Percentiles rank a stretch among this genome's conserved stretches.
Conservation (phyloP, 1,284 basidiomycete genomes). For the Peniophora sp. region DNA sequence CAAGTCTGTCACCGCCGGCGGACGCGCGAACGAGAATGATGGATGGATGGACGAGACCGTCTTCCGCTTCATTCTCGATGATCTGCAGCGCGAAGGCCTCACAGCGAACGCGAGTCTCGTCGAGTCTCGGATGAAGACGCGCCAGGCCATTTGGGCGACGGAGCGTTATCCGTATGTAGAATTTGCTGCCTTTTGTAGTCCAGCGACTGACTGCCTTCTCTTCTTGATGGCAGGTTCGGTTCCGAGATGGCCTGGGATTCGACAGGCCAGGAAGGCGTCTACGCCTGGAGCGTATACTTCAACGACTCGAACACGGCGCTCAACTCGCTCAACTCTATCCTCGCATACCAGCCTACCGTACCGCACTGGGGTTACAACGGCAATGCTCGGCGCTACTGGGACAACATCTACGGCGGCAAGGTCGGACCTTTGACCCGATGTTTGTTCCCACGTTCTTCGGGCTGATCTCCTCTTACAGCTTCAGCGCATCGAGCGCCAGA, state of each 20-base stretch:
- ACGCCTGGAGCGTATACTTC: constrained; percentile 48
- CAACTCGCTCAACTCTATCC: constrained; percentile 48
- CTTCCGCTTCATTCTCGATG: constrained; percentile 37
- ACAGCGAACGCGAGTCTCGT: constrained; percentile 40
- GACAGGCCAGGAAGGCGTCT: constrained; percentile 52
- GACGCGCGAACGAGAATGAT: constrained; percentile 37
- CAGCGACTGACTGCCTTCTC: not conserved
- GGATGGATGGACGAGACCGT: constrained; percentile 57
- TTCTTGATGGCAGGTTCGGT: constrained; percentile 34
- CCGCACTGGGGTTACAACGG: constrained; percentile 59
- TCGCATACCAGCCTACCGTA: constrained; percentile 49
- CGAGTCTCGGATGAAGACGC: constrained; percentile 37
- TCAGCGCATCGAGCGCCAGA: constrained; percentile 47
- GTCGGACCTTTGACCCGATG: not conserved
- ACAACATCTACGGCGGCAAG: constrained; percentile 1
- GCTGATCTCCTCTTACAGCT: constrained; percentile 27
- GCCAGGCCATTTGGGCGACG: constrained; percentile 37
- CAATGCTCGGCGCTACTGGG: constrained; percentile 53
- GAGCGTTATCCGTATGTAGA: constrained; percentile 42
- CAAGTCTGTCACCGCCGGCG: constrained; percentile 36
- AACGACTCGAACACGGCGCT: constrained; percentile 42
- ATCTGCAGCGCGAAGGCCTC: constrained; percentile 46
- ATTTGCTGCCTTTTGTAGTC: constrained; percentile 1
- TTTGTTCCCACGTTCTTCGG: not conserved
- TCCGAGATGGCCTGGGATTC: constrained; percentile 61